These are phyloP conservation scores for Cladosporium oxysporum DNA, from an alignment of 2,329 filamentous ascomycete species.

Conservation along the genomic window DNA sequence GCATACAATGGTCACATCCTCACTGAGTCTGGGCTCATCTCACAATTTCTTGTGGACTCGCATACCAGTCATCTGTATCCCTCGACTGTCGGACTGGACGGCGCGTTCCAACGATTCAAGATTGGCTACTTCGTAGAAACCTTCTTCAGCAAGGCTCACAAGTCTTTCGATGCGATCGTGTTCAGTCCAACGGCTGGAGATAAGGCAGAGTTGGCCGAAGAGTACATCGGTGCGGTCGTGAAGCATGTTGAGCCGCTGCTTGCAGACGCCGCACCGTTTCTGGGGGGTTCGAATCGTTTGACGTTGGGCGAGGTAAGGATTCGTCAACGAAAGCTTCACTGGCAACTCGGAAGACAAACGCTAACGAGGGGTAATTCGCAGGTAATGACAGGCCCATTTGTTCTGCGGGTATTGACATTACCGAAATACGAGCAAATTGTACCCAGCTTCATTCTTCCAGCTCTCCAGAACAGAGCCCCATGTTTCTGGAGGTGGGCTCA, in stretches of 20 bases:
- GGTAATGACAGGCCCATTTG: too few relatives aligned
- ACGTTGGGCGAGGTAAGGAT: slow-evolving; percentile 69
- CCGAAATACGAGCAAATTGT: too few relatives aligned
- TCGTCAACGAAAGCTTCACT: not conserved
- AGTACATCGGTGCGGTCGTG: slow-evolving; percentile 55
- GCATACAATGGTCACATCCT: slow-evolving; percentile 56
- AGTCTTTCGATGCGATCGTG: slow-evolving; percentile 49
- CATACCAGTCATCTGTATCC: slow-evolving; percentile 63
- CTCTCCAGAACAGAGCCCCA: too few relatives aligned
- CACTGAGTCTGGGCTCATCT: slow-evolving; percentile 71
- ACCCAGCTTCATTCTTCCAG: too few relatives aligned
- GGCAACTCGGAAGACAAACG: too few relatives aligned
- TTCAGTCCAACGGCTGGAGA: slow-evolving; percentile 45
- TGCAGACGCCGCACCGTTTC: slow-evolving; percentile 46
- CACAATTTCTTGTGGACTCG: slow-evolving; percentile 69
- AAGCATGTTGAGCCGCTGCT: slow-evolving; percentile 77
- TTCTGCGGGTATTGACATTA: too few relatives aligned
- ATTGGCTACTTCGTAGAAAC: slow-evolving; percentile 73
- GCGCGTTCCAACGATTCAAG: slow-evolving; percentile 64
- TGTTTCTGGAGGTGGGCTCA: too few relatives aligned
- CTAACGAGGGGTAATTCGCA: too few relatives aligned
- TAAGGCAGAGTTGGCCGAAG: slow-evolving; percentile 53
- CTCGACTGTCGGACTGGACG: slow-evolving; percentile 30
- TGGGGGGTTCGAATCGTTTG: slow-evolving; percentile 50
- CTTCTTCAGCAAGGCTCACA: slow-evolving; percentile 63